Conservation (phyloP, 2,329 filamentous ascomycete species). For the Neophaeococcomyces mojaviensis region DNA sequence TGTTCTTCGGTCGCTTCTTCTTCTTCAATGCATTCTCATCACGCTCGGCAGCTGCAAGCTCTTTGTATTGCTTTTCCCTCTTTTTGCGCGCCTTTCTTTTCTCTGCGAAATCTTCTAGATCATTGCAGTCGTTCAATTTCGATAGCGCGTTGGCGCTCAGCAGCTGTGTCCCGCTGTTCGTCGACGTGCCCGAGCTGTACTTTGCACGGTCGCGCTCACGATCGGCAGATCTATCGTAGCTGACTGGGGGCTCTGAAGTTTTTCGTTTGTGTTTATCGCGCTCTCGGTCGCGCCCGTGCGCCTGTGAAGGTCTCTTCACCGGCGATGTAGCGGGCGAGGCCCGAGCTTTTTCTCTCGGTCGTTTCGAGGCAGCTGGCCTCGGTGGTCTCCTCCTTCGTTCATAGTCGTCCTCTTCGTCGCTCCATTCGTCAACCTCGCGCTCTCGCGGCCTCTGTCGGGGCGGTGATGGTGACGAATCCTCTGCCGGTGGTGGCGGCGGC, state of each 20-base stretch:
- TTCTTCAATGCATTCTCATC: conserved; percentile 27
- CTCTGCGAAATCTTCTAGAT: conserved; percentile 43
- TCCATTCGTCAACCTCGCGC: neutral
- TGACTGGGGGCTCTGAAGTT: conserved; percentile 10
- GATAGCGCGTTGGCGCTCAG: conserved; percentile 54
- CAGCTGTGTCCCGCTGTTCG: conserved; percentile 35
- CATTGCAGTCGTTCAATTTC: conserved; percentile 57
- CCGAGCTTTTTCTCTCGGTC: conserved; percentile 25
- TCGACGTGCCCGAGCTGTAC: conserved; percentile 35
- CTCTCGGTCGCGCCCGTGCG: conserved; percentile 9
- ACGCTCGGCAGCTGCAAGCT: conserved; percentile 23
- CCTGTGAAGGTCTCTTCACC: conserved; percentile 23
- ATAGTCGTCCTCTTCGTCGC: neutral
- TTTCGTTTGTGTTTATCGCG: conserved; percentile 10
- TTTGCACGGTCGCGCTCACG: conserved; percentile 21
- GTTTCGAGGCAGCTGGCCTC: neutral
- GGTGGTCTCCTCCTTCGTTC: conserved; percentile 8
- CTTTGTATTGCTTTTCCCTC: conserved; percentile 29
- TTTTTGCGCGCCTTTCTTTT: conserved; percentile 34
- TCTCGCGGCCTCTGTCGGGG: conserved; percentile 9
- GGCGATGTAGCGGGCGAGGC: conserved; percentile 33
- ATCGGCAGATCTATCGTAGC: conserved; percentile 9
- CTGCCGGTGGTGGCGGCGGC: conserved; percentile 3
- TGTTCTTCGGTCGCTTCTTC: conserved; percentile 35
- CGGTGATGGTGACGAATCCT: conserved; percentile 12